A percentile compares a stretch with the other conserved stretches of the same genome.
These are phyloP conservation scores for Theileria annulata DNA, from an alignment of 169 alveolate genomes.

Conservation along the genomic window DNA sequence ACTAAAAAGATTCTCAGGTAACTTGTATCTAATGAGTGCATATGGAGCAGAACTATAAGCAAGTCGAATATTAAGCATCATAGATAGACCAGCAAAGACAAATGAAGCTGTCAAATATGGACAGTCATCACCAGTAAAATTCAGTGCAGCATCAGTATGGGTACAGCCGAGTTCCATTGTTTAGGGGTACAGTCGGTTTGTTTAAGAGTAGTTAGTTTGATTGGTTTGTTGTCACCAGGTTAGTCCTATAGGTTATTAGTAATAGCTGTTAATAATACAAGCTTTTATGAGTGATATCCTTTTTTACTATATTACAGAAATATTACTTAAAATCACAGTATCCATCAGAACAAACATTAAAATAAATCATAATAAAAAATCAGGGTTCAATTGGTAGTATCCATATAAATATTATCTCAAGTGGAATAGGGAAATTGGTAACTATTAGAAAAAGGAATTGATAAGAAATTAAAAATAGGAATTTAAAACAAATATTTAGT, in stretches of 20 bases:
- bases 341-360: not conserved
- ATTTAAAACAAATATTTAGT: too few species aligned
- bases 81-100: not conserved
- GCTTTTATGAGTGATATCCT: too few species aligned
- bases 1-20: not conserved
- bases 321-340: too few species aligned
- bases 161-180: not conserved
- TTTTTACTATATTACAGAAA: not conserved
- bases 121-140: not conserved
- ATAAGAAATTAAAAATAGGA: too few species aligned
- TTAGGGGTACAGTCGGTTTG: too few species aligned
- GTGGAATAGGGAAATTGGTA: not conserved
- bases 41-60: constrained; percentile 19
- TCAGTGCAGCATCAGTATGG: not conserved
- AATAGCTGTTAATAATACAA: too few species aligned
- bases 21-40: constrained; percentile 21
- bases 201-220: too few species aligned
- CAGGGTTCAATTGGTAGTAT: not conserved
- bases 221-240: not conserved
- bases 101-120: not conserved
- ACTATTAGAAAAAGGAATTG: not conserved
- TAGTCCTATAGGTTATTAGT: too few species aligned
- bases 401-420: not conserved
- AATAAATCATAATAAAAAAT: not conserved
- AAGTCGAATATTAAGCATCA: not conserved